phyloP scores from a whole-genome alignment of 768 basidiomycete species.

The Dictyophora rubrovolvata region DNA sequence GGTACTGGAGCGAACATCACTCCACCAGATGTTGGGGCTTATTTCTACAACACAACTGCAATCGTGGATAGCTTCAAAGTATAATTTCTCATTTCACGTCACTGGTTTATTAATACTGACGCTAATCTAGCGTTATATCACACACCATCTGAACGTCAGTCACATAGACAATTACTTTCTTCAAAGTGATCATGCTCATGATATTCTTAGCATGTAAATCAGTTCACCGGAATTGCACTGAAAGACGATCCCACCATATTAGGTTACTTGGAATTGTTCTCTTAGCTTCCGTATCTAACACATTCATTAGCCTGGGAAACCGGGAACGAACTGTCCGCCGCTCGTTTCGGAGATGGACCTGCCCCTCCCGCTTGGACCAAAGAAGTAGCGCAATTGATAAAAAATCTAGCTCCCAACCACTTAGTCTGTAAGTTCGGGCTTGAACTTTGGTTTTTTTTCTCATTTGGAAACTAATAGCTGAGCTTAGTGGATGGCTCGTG shows the following conservation, averaged over 20 bases:
- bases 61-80: constrained; percentile 18
- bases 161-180: constrained; percentile 2
- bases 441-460: background rate
- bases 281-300: background rate
- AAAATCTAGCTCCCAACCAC: constrained; percentile 19
- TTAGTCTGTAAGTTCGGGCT: constrained; percentile 13
- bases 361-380: constrained; percentile 19
- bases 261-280: background rate
- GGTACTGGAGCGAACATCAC: constrained; percentile 19
- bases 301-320: constrained; percentile 17
- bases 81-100: background rate
- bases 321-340: constrained; percentile 20
- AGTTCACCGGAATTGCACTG: constrained; percentile 18
- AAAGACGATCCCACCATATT: constrained; percentile 22
- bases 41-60: constrained; percentile 17
- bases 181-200: constrained; percentile 3
- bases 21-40: constrained; percentile 17
- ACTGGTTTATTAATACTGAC: background rate
- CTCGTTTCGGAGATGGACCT: constrained; percentile 17
- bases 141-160: constrained; percentile 16
- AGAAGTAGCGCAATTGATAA: constrained; percentile 16
- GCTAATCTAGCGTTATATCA: constrained; percentile 13
- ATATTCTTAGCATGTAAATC: constrained; percentile 17
- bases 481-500: constrained; percentile 16
- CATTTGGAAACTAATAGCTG: background rate